Evolutionary conservation across 441 rosid species (phyloP), one percentile per base, ranked within the genome.

Genomic region (Erysimum cheiri): DNA sequence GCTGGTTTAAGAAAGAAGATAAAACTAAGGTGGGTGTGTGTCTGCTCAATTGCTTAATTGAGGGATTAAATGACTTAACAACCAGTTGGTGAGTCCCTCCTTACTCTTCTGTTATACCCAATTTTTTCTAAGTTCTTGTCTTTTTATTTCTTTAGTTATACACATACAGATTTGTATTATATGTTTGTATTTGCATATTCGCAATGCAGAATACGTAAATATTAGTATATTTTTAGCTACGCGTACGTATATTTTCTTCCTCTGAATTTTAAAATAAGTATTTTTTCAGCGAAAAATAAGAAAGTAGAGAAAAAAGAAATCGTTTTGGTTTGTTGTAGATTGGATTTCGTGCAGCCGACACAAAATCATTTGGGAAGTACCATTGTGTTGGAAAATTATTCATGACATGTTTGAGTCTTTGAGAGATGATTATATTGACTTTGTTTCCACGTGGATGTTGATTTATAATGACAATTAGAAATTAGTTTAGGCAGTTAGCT

Each of bases 81-180:
- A 75, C 79, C 75, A 75, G 79, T 75, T 75, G 79, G 79, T 70
- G 79, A 69, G 35, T 75, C 60, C 48, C 58, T 74, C 60, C 70
- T 47, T 39, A 40, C 70, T 47, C 70, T 69, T 69, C 70, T 69
- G 70, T 62, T 68, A 44, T 70, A 58, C 57, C 71, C 71, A 70
- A 70, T 75, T 64, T n/a, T 36, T 67, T 53, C 49, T 28, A 67
- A 24, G 5, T 67, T 64, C 37, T 69, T 62, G 62, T 74, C 50
- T 62, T 74, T 59, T 17, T 43, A 11, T 50, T 15, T n/a, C 31
- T 53, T 60, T 60, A 29, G 19, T 37, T 47, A 66, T 66, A 47
- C 59, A 4, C 39, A 19, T 72, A 55, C 19, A 37, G 17, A 33
- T 43, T 36, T 57, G 6, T 57, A 47, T 14, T 47, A 3, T 26